A percentile compares a stretch with the other conserved stretches of the same genome.
Evolutionary conservation across 768 basidiomycete genomes (phyloP).

Genomic region (Pleurotus pulmonarius): DNA sequence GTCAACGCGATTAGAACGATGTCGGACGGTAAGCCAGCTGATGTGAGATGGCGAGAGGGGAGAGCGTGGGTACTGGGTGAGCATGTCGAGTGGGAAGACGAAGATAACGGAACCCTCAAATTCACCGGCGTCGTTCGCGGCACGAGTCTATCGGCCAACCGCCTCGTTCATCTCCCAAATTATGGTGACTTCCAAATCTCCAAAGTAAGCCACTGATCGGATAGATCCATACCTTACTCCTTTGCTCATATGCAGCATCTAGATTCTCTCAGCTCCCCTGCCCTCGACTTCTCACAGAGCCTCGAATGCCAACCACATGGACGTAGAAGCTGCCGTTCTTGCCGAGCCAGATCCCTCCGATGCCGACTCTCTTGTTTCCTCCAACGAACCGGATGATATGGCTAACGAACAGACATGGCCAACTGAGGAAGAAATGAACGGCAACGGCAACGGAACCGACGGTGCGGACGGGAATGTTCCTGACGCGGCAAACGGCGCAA

Average conservation of each 20-base stretch:
- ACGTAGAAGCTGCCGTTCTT: conserved; percentile 60
- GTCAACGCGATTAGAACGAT: conserved; percentile 72
- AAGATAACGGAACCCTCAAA: conserved; percentile 47
- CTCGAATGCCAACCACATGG: conserved; percentile 43
- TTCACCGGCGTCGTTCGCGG: conserved; percentile 90
- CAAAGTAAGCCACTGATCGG: conserved; percentile 45
- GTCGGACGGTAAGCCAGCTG: conserved; percentile 80
- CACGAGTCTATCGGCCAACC: conserved; percentile 67
- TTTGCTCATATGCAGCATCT: background rate
- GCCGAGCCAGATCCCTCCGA: conserved; percentile 60
- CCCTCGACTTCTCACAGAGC: conserved; percentile 31
- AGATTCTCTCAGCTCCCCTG: conserved; percentile 72
- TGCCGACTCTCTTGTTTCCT: conserved; percentile 84
- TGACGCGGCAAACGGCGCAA: conserved; percentile 67
- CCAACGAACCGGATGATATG: conserved; percentile 85
- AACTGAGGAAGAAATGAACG: conserved; percentile 89
- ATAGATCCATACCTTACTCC: too few species aligned
- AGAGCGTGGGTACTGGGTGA: conserved; percentile 73
- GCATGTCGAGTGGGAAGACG: conserved; percentile 50
- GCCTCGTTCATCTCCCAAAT: conserved; percentile 84
- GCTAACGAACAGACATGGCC: conserved; percentile 99
- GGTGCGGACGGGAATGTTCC: conserved; percentile 38
- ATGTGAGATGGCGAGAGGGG: conserved; percentile 80
- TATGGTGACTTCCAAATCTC: conserved; percentile 85
- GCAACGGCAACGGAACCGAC: conserved; percentile 18